Evolutionary conservation across 495 filamentous ascomycete species (phyloP).

Genomic region (Rhizodiscina lignyota): DNA sequence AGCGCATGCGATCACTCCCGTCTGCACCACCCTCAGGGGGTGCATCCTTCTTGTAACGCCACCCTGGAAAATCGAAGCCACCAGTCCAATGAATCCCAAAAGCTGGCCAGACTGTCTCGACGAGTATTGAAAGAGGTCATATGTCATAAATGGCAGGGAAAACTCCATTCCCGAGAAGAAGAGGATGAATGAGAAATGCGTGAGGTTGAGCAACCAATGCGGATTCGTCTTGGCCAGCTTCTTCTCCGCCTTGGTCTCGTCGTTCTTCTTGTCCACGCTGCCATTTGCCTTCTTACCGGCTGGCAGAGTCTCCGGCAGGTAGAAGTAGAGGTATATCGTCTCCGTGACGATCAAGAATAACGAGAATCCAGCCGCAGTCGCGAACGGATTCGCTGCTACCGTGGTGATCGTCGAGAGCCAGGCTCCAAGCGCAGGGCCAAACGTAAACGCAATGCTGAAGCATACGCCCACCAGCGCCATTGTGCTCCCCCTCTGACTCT

Average conservation of each 20-base stretch:
- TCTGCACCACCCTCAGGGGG: slow-evolving; percentile 58
- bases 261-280: not conserved
- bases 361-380: slow-evolving; percentile 72
- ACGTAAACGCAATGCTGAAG: slow-evolving; percentile 95
- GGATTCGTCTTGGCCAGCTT: slow-evolving; percentile 50
- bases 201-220: slow-evolving; percentile 62
- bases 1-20: slow-evolving; percentile 62
- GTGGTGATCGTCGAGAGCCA: slow-evolving; percentile 56
- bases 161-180: slow-evolving; percentile 98
- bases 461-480: slow-evolving; percentile 94
- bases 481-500: slow-evolving; percentile 62
- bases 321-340: slow-evolving; percentile 74
- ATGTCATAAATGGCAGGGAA: slow-evolving; percentile 89
- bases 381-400: slow-evolving; percentile 81
- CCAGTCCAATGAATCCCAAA: slow-evolving; percentile 78
- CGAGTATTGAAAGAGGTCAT: slow-evolving; percentile 73
- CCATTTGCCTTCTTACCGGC: slow-evolving; percentile 4
- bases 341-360: slow-evolving; percentile 68
- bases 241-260: slow-evolving; percentile 17
- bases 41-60: slow-evolving; percentile 65
- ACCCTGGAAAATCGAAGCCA: slow-evolving; percentile 84
- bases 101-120: slow-evolving; percentile 69
- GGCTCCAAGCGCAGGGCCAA: slow-evolving; percentile 82
- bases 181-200: slow-evolving; percentile 82
- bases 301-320: slow-evolving; percentile 79